Evolutionary conservation across 208 protist genomes (phyloP), one percentile per base, ranked within the genome.

Genomic region (Trypanosoma platydactyli): DNA sequence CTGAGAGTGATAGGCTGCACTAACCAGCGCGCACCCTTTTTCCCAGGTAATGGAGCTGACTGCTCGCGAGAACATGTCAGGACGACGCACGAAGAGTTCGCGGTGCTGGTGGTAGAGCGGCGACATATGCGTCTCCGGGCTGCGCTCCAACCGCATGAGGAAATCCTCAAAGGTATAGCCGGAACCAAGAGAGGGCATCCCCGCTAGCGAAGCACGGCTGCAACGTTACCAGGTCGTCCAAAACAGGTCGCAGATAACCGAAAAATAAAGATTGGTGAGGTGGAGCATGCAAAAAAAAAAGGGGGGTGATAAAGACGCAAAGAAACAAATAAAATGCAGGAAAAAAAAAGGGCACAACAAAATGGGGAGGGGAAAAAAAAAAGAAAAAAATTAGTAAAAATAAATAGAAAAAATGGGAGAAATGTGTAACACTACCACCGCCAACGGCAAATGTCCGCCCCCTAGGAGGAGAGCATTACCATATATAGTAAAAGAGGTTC

Each of bases 121-220:
- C 0, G 81, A 68, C 79, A 93, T 91, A 73, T 95, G 77, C 5
- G 73, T 51, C 5, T 65, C 63, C 15, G 87, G 85, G 50, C 87
- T 93, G 22, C 86, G 84, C 81, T 93, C 77, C 60, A 95, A 73
- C 1, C 89, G 86, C 59, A 75, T 59, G 24, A 95, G 74, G 63
- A 95, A 95, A 68, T 92, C 89, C 49, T 80, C 77, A 27, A 95
- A 89, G 33, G 89, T 93, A 78, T 93, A 95, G 18, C 75, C 68
- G 6, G 81, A 86, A 12, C 52, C 68, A 0, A 83, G 22, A 11
- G 80, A 53, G 16, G 87, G 87, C 83, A 91, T 90, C 22, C 12
- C 29, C 33, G 33, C 33, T 25, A 9, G 25, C 27, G 2, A 7
- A 38, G 25, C 35, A 7, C 27, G 6, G 22, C 25, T 25, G 33